These are phyloP conservation scores for Neofusicoccum parvum DNA, from an alignment of 2,329 filamentous ascomycete species.

Conservation along the genomic window DNA sequence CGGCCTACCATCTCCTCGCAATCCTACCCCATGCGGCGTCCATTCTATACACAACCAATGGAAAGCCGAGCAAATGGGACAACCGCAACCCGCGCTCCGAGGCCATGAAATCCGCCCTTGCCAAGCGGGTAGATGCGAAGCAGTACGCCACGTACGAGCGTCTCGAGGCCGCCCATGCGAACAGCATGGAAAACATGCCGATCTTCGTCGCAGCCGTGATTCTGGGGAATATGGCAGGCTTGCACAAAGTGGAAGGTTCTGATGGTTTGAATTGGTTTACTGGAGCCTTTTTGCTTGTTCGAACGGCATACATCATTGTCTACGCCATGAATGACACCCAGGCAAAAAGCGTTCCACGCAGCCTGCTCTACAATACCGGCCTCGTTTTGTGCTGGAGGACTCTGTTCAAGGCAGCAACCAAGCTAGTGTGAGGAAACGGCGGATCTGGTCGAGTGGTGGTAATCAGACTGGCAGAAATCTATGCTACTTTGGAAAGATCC, in stretches of 20 bases:
- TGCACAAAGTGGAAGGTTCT: conserved; percentile 30
- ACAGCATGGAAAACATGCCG: conserved; percentile 51
- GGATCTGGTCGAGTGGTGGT: background rate
- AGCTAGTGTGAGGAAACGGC: conserved; percentile 22
- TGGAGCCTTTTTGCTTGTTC: conserved; percentile 38
- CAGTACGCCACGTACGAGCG: conserved; percentile 48
- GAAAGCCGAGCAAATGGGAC: conserved; percentile 41
- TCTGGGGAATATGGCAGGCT: conserved; percentile 44
- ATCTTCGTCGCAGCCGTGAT: conserved; percentile 49
- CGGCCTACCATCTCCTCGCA: conserved; percentile 47
- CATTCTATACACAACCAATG: conserved; percentile 39
- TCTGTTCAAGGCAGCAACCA: conserved; percentile 33
- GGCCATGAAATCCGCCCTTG: conserved; percentile 38
- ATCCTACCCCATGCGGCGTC: conserved; percentile 45
- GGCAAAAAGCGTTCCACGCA: conserved; percentile 29
- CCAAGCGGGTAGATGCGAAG: conserved; percentile 39
- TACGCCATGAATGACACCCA: conserved; percentile 38
- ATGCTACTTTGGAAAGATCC: too few relatives aligned
- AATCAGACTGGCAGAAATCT: too few relatives aligned
- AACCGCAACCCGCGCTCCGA: conserved; percentile 47
- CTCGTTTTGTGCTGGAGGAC: conserved; percentile 33
- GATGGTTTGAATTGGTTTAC: conserved; percentile 40
- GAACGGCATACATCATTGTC: conserved; percentile 37
- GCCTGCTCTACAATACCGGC: conserved; percentile 32
- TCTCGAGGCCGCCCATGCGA: conserved; percentile 48